Base-by-base conservation (phyloP, 768 basidiomycete genomes). In the Boletus rex-veris region DNA sequence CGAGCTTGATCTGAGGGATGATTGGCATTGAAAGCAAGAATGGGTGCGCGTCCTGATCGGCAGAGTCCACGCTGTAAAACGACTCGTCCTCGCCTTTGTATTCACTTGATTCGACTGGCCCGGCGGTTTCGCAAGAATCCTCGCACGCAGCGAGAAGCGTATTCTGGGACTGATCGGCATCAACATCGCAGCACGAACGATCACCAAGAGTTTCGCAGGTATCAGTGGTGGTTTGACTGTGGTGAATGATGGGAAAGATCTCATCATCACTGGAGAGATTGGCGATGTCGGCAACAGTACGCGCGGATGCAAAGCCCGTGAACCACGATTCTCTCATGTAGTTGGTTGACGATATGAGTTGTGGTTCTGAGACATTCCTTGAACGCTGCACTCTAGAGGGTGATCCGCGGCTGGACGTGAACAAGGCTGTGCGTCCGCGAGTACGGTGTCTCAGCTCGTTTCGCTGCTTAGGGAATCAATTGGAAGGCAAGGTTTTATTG, bases 1-100 rank as follows among this genome's bases (percentile, higher is more conserved):
- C 57, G 3, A 68, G 63, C 26, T 55, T 64, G 47, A 68, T 68
- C 46, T 47, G 55, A 28, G 66, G 66, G n/a, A 67, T 70, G 1
- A 59, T 52, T 6, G 66, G 66, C 50, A 65, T 70, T 5, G 68
- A 65, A 45, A 68, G 58, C 44, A 68, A 53, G 35, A 58, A 19
- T 2, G 51, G 48, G 42, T 68, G 63, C 2, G 49, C 52, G 6
- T 66, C 63, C 19, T 62, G 57, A 43, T 68, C 58, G 19, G 66
- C 63, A 16, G 68, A 70, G 41, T 61, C 59, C 54, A 41, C 54
- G 45, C 63, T 63, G 12, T 70, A 68, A 0, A 66, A 41, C 3
- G 68, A 65, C 12, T 53, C 53, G n/a, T 41, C 48, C 8, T 68
- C 68, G 38, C 42, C 28, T 19, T 46, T 35, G 41, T 11, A 31